These are phyloP conservation scores for Zymoseptoria tritici DNA, from an alignment of 2,329 filamentous ascomycete species.

Conservation along the genomic window DNA sequence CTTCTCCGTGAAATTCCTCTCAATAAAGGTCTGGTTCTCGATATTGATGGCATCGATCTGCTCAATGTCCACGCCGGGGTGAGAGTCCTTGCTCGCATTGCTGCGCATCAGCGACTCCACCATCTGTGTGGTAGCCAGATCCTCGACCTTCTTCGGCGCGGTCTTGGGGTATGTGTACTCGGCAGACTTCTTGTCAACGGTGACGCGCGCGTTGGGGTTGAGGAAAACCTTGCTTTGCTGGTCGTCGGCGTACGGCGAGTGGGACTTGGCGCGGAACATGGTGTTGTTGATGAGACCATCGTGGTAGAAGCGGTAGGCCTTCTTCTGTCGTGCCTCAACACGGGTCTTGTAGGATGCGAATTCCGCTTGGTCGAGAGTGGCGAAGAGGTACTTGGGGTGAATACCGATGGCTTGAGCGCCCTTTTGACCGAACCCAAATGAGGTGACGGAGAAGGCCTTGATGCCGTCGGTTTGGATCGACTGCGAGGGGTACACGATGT, in stretches of 20 bases:
- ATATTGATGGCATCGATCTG: conserved; percentile 81
- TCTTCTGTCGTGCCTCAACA: conserved; percentile 92
- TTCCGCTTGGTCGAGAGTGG: conserved; percentile 79
- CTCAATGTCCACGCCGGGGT: conserved; percentile 91
- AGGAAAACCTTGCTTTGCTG: conserved; percentile 84
- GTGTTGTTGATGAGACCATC: conserved; percentile 97
- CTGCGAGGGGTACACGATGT: conserved; percentile 93
- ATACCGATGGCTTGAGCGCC: conserved; percentile 95
- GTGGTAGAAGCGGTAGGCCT: conserved; percentile 97
- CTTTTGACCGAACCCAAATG: conserved; percentile 99
- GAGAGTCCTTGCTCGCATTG: conserved; percentile 52
- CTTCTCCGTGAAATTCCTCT: conserved; percentile 82
- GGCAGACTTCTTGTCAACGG: conserved; percentile 76
- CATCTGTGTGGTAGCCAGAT: conserved; percentile 63
- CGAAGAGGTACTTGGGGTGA: conserved; percentile 91
- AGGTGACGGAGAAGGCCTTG: conserved; percentile 98
- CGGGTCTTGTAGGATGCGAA: conserved; percentile 79
- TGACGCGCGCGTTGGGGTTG: conserved; percentile 84
- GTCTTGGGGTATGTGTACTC: conserved; percentile 65
- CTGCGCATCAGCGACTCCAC: conserved; percentile 68
- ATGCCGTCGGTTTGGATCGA: conserved; percentile 95
- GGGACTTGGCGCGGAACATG: conserved; percentile 90
- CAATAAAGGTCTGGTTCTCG: conserved; percentile 85
- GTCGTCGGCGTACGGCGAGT: conserved; percentile 81
- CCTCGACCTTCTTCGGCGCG: conserved; percentile 56